Percentiles rank a stretch among this genome's conserved stretches.
These are phyloP conservation scores for Corymbia maculata DNA, from an alignment of 345 rosid species.

Conservation along the genomic window DNA sequence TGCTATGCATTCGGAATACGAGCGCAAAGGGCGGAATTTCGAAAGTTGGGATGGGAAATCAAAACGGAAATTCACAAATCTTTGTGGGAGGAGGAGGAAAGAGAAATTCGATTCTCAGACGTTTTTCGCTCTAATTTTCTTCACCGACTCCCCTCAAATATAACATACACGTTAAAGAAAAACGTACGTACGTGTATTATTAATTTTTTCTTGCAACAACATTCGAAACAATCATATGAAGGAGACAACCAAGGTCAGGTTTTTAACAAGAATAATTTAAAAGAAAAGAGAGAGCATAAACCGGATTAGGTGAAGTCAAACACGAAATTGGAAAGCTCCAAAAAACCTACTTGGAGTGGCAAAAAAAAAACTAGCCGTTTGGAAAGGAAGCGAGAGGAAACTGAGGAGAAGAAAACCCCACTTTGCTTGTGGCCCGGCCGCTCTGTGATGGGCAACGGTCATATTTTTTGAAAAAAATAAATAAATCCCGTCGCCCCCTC, in stretches of 20 bases:
- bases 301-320: not conserved
- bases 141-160: accelerated
- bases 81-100: accelerated
- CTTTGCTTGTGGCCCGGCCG: not conserved
- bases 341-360: not conserved
- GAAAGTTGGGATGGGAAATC: not conserved
- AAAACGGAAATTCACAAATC: not conserved
- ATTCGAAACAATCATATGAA: not conserved
- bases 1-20: not conserved
- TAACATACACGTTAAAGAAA: not conserved
- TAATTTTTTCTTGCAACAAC: not conserved
- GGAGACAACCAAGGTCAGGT: accelerated
- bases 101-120: not conserved
- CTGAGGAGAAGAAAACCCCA: not conserved
- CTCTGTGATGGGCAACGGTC: conserved; percentile 7
- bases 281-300: not conserved
- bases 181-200: not conserved
- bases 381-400: not conserved
- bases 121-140: not conserved
- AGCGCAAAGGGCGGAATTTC: not conserved
- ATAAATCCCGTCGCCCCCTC: not conserved
- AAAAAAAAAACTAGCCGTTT: conserved; percentile 17
- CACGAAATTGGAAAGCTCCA: not conserved
- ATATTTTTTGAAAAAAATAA: not conserved
- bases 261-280: not conserved